A percentile compares a stretch with the other conserved stretches of the same genome.
Conservation (phyloP, 495 filamentous ascomycete species). For the Tuber microsphaerosporum region DNA sequence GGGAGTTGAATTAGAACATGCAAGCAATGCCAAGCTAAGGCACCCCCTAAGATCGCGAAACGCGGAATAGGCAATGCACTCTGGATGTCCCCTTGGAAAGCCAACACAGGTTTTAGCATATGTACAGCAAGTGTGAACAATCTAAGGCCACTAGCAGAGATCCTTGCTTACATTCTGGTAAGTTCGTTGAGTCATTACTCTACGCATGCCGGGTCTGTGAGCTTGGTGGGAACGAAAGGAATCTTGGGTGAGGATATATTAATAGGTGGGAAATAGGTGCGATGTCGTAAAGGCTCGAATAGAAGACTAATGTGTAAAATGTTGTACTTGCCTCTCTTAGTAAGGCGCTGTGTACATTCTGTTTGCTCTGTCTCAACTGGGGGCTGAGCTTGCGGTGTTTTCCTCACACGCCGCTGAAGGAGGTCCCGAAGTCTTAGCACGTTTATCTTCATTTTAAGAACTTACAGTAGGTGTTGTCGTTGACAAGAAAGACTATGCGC, state of each 20-base stretch:
- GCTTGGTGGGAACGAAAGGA: neutral
- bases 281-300: neutral
- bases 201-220: neutral
- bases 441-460: neutral
- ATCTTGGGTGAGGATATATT: neutral
- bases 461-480: neutral
- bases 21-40: neutral
- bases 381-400: neutral
- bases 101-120: neutral
- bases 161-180: neutral
- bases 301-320: neutral
- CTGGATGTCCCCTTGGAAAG: neutral
- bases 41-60: neutral
- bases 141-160: neutral
- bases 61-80: neutral
- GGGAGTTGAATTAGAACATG: neutral
- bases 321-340: neutral
- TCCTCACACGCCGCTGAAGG: neutral
- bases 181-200: neutral
- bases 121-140: neutral
- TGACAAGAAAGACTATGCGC: neutral
- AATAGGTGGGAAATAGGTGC: neutral
- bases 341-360: neutral
- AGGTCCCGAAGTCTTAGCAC: neutral
- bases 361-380: neutral